Base-by-base conservation (phyloP, 352 stramenopile genomes). In the Saprolegnia parasitica region DNA sequence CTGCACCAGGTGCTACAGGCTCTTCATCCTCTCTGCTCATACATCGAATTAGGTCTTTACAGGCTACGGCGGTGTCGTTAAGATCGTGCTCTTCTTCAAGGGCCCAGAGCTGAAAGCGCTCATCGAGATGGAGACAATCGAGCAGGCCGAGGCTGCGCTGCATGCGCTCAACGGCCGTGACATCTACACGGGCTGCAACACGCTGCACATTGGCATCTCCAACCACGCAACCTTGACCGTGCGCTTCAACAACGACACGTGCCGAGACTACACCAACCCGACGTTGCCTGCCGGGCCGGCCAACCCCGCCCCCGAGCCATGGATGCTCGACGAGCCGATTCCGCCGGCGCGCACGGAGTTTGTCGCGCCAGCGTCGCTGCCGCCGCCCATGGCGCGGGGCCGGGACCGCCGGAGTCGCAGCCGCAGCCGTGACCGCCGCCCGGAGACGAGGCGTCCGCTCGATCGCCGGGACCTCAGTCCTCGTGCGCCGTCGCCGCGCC, bases 141-240 rank as follows among this genome's bases (percentile, higher is more conserved):
- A 88, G 42, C 83, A 91, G 73, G 86, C 86, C 6, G 76, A 86
- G 46, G 82, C 86, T 0, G 86, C 86, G 5, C 83, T 90, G 71
- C 71, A 77, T 0, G 81, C 86, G 11, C 80, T 93, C 4, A 80
- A 93, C 66, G 86, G 86, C 11, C 83, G 86, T 20, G 86, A 93
- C 56, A 93, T 93, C 55, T 93, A 93, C 81, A 91, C 86, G 26
- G 86, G 86, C 52, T 93, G 86, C 74, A 93, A 93, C 71, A 81
- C 80, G 73, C 80, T 93, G 42, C 85, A 78, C 65, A 89, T 93
- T 52, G 80, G 87, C 18, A 91, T 91, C 68, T 91, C 83, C 15
- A 81, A 79, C 26, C 84, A 91, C 56, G 66, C 77, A 0, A 81
- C 90, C 63, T 76, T 93, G 37, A 77, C 72, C 11, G 86, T 93